These are phyloP conservation scores for Petunia hybrid DNA, from an alignment of 305 asterid genomes.

Conservation along the genomic window DNA sequence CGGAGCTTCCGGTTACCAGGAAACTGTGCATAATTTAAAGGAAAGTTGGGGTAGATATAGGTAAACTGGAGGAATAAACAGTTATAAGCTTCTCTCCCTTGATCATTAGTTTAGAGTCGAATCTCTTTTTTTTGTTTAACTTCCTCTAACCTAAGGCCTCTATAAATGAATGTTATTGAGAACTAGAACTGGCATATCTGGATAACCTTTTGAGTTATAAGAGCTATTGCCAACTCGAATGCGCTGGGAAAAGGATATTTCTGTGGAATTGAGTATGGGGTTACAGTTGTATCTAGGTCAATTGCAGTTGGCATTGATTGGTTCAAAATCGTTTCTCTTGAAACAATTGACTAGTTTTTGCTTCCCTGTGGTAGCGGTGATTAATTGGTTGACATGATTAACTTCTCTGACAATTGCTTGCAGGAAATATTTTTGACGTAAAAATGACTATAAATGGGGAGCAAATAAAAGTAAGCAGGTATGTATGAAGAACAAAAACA, in stretches of 20 bases:
- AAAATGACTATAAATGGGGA: conserved; percentile 82
- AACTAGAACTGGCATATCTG: conserved; percentile 23
- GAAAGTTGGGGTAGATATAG: conserved; percentile 22
- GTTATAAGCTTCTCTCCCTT: background rate
- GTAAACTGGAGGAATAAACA: background rate
- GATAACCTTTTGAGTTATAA: conserved; percentile 20
- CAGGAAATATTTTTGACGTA: conserved; percentile 86
- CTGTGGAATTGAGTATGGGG: background rate
- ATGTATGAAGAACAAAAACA: conserved; percentile 14
- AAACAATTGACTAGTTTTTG: background rate
- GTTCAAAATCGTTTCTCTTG: background rate
- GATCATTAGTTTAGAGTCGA: background rate
- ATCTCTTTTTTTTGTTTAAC: background rate
- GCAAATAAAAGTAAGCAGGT: conserved; percentile 85
- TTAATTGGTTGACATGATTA: background rate
- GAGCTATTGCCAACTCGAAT: background rate
- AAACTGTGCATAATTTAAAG: background rate
- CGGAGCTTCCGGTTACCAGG: conserved; percentile 2
- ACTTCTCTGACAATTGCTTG: conserved; percentile 35
- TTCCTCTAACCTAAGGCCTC: background rate
- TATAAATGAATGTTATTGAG: conserved; percentile 14
- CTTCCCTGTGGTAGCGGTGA: background rate
- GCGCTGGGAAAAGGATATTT: background rate
- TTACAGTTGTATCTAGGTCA: background rate
- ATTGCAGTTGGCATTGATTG: conserved; percentile 22